Base-by-base conservation (phyloP, 352 stramenopile genomes). In the Globisporangium takayamanum region DNA sequence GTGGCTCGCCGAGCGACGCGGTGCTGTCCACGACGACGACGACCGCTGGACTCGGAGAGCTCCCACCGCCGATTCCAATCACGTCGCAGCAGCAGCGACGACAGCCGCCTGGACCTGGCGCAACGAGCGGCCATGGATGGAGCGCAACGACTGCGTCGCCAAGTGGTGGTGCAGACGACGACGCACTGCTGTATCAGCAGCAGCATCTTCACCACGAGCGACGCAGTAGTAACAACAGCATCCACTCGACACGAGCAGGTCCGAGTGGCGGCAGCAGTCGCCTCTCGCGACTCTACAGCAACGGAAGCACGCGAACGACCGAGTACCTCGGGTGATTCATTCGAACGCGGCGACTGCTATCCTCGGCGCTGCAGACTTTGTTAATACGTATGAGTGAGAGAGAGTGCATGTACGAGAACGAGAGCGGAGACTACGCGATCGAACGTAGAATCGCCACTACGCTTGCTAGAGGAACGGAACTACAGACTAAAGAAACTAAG, bases 41-140 rank as follows among this genome's bases (percentile, higher is more conserved):
- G 15, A n/a, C 44, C 2, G 1, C 25, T 16, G 30, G 12, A 30
- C 30, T 30, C 8, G 36, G 52, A 10, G 54, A 61, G 44, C 42
- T 62, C 18, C 44, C 44, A 20, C 48, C 60, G 22, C 33, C 54
- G 42, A 57, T 62, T 14, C 30, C 54, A 14, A 59, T 62, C 41
- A 51, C 39, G 14, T 22, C 26, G 22, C 18, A 26, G 2, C 18
- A 26, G 2, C 48, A 44, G 50, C 50, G 57, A 22, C 44, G 56
- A 7, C 62, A 55, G 30, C 44, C 62, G 11, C 18, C 46, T 1
- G 11, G 16, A 18, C 25, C 47, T 20, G 36, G 30, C 6, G 53
- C 20, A 18, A 52, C 57, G 4, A 65, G 62, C 20, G 72, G 67
- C 14, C 72, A 80, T 26, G 72, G 72, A 1, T 80, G 69, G 72